Base-by-base conservation (phyloP, 768 basidiomycete species). In the Cystobasidium ongulense region DNA sequence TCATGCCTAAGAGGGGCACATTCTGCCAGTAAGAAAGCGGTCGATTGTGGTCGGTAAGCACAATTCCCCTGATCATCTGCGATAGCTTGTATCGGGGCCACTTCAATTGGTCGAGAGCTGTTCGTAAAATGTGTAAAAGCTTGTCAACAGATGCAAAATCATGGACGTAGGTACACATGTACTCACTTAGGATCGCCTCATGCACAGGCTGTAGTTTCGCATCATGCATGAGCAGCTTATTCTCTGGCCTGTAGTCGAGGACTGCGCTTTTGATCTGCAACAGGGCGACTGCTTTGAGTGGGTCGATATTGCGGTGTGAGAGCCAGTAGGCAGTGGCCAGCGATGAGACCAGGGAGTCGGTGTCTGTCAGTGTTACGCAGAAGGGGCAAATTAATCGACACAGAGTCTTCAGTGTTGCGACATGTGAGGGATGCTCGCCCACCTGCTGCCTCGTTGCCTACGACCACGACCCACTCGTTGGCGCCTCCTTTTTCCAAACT, bases 71-170 rank as follows among this genome's bases (percentile, higher is more conserved):
- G 29, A 74, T 61, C 36, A 72, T 54, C 17, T 72, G 33, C 7
- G 71, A 29, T 23, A 74, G n/a, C 50, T 74, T 36, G 23, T 25
- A 5, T 13, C 74, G 35, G 66, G 31, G 36, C 29, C 25, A 53
- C 8, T 71, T 71, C 33, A 74, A 35, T 23, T 74, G 73, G 70
- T 72, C 71, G 33, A 74, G 65, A 29, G 74, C 67, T 70, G 50
- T 25, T 13, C 13, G 13, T 13, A n/a, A n/a, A 54, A 54, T n/a
- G n/a, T n/a, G n/a, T 54, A 5, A 8, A 7, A 54, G 52, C 27
- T 10, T 8, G 52, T 33, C 25, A 29, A 25, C 23, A 18, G n/a
- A 17, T 2, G 67, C 23, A 25, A 4, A 7, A 17, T 4, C 8
- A 5, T 27, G 4, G 11, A 23, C 21, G 5, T 7, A n/a, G 27